A percentile compares a stretch with the other conserved stretches of the same genome.
Evolutionary conservation across 768 basidiomycete genomes (phyloP).

Genomic region (Calocybe gangraenosa): DNA sequence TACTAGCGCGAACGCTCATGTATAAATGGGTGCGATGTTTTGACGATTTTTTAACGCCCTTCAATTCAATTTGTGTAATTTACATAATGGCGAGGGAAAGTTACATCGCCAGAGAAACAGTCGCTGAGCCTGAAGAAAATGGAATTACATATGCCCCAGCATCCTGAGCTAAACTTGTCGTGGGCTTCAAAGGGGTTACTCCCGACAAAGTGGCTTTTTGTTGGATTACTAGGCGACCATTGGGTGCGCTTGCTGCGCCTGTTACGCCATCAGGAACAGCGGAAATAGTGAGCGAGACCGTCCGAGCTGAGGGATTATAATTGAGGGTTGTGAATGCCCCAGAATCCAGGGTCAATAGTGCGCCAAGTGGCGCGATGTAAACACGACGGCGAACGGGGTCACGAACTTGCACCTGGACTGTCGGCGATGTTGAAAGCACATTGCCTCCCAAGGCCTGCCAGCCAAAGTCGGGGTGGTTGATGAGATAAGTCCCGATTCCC

Average conservation of each 20-base stretch:
- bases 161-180: constrained; percentile 29
- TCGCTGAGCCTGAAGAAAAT: constrained; percentile 34
- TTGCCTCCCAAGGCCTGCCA: constrained; percentile 59
- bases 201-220: constrained; percentile 38
- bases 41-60: too few species aligned
- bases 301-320: constrained; percentile 33
- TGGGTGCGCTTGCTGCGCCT: constrained; percentile 40
- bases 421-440: constrained; percentile 35
- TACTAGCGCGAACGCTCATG: neutral
- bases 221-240: constrained; percentile 40
- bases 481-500: constrained; percentile 43
- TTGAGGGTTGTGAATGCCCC: constrained; percentile 44
- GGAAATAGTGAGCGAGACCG: constrained; percentile 37
- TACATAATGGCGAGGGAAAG: neutral
- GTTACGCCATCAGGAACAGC: constrained; percentile 34
- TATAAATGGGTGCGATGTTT: too few species aligned
- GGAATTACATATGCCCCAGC: constrained; percentile 47
- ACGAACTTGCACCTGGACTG: constrained; percentile 38
- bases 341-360: constrained; percentile 43
- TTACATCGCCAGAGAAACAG: constrained; percentile 26
- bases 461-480: constrained; percentile 54
- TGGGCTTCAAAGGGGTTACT: constrained; percentile 35
- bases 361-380: constrained; percentile 46
- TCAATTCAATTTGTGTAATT: neutral
- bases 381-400: constrained; percentile 48